Base-by-base conservation (phyloP, 768 basidiomycete genomes). In the Lactarius hatsudake region DNA sequence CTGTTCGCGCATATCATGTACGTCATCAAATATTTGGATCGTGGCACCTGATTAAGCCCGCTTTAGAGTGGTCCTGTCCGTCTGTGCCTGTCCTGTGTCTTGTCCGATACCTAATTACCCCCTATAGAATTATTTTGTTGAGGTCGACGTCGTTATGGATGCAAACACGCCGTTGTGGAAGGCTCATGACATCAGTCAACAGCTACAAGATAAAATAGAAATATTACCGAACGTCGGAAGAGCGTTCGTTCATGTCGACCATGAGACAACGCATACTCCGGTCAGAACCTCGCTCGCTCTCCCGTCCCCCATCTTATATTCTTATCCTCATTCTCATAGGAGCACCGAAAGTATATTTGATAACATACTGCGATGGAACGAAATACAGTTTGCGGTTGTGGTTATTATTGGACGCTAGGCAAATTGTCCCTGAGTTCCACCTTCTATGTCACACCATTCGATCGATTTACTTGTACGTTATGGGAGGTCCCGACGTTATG, bases 191-290 rank as follows among this genome's bases (percentile, higher is more conserved):
- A 74, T 93, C 66, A 89, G 89, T 71, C 92, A 94, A 76, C 82
- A 88, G 69, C 78, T 94, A 20, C 93, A 94, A 74, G 93, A 94
- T 74, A 93, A 90, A 78, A 87, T 97, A 57, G 95, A 97, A 74
- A 84, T 86, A 18, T 79, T 97, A 45, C 93, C 94, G 2, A 90
- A 93, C 72, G 95, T 97, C 53, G 94, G 92, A 69, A 82, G 95
- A 43, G 95, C 95, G 43, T 97, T 96, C 76, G 94, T 97, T 30
- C 95, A 97, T 74, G 93, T 96, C 66, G 95, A 97, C 78, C 90
- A 96, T 73, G 95, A 96, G 78, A 89, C 90, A 6, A 89, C 88
- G n/a, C 94, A 96, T 77, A 74, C 78, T 59, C 87, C 87, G 13
- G 87, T 88, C 64, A 56, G 82, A 72, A 36, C 30, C 42, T 26